Conservation (phyloP, 768 basidiomycete genomes). For the Boletellus emodensis region DNA sequence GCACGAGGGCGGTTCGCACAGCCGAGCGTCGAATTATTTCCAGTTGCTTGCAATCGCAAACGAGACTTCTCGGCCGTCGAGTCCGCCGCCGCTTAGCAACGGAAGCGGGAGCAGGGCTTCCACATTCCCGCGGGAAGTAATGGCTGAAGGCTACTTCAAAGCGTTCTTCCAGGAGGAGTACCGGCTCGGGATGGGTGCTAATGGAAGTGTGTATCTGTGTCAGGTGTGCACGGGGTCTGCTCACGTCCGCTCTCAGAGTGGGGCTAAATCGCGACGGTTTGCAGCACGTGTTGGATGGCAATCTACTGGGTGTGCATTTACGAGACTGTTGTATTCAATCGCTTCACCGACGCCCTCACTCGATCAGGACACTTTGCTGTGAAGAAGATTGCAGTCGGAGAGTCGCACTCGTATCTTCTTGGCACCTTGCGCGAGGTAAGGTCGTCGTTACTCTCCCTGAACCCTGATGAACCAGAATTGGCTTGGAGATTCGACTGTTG, state of each 20-base stretch:
- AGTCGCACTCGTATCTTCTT: conserved; percentile 81
- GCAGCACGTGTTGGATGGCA: conserved; percentile 84
- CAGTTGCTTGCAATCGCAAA: conserved; percentile 71
- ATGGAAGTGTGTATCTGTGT: conserved; percentile 86
- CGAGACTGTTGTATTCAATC: background rate
- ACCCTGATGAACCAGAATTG: background rate
- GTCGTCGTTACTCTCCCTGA: background rate
- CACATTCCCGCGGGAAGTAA: conserved; percentile 61
- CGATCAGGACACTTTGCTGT: conserved; percentile 78
- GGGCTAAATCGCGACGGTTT: conserved; percentile 1
- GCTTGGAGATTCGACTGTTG: conserved; percentile 66
- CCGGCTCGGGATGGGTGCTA: conserved; percentile 91
- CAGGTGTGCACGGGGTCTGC: conserved; percentile 47
- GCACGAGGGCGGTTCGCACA: conserved; percentile 41
- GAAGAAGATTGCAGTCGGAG: conserved; percentile 94
- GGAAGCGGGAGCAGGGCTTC: conserved; percentile 9
- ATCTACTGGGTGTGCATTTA: conserved; percentile 57
- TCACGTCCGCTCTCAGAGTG: background rate
- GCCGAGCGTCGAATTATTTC: conserved; percentile 74
- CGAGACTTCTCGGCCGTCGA: conserved; percentile 52
- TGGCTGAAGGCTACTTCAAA: conserved; percentile 92
- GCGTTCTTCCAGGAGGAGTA: conserved; percentile 90
- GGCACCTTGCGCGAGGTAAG: conserved; percentile 75
- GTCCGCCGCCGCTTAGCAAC: conserved; percentile 37
- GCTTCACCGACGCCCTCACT: conserved; percentile 3